Percentiles rank a stretch among this genome's conserved stretches.
These are phyloP conservation scores for Alternaria infectoria DNA, from an alignment of 2,329 filamentous ascomycete species.

Conservation along the genomic window DNA sequence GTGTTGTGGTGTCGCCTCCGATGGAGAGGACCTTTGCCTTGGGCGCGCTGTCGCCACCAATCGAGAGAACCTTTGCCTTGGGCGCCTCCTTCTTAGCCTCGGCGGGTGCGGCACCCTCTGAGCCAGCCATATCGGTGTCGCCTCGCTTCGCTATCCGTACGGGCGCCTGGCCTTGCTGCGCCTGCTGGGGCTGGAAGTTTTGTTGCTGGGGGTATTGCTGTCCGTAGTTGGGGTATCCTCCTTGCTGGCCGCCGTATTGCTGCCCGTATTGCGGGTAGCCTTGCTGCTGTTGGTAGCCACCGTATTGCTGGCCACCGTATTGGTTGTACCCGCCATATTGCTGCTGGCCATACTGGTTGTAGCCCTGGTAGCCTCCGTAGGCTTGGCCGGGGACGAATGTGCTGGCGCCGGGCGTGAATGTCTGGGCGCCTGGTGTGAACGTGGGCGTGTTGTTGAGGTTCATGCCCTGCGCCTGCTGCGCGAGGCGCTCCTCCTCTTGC, in stretches of 20 bases:
- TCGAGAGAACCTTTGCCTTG: slow-evolving; percentile 70
- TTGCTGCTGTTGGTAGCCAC: slow-evolving; percentile 57
- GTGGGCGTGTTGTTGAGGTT: slow-evolving; percentile 36
- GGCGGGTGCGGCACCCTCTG: slow-evolving; percentile 53
- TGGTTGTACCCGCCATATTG: slow-evolving; percentile 62
- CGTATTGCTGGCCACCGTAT: slow-evolving; percentile 56
- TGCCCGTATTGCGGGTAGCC: slow-evolving; percentile 28
- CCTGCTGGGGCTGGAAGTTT: slow-evolving; percentile 45
- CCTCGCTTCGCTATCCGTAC: slow-evolving; percentile 68
- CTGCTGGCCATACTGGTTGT: slow-evolving; percentile 63
- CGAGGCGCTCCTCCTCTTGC: slow-evolving; percentile 85
- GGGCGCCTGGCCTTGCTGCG: slow-evolving; percentile 58
- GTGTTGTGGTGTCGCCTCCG: slow-evolving; percentile 59
- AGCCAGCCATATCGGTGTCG: slow-evolving; percentile 57
- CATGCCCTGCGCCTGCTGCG: slow-evolving; percentile 63
- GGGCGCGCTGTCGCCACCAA: slow-evolving; percentile 62
- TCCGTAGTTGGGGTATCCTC: slow-evolving; percentile 23
- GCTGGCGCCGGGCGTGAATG: slow-evolving; percentile 12
- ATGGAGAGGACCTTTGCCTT: slow-evolving; percentile 68
- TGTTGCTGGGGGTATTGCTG: slow-evolving; percentile 41
- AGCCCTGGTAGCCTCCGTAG: slow-evolving; percentile 59
- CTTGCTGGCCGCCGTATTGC: slow-evolving; percentile 55
- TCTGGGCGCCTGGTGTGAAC: slow-evolving; percentile 22
- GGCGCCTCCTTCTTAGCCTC: slow-evolving; percentile 49
- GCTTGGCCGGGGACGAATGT: slow-evolving; percentile 12